Evolutionary conservation across 805 yeast genomes (phyloP).

Genomic region (Ogataea methanolica): DNA sequence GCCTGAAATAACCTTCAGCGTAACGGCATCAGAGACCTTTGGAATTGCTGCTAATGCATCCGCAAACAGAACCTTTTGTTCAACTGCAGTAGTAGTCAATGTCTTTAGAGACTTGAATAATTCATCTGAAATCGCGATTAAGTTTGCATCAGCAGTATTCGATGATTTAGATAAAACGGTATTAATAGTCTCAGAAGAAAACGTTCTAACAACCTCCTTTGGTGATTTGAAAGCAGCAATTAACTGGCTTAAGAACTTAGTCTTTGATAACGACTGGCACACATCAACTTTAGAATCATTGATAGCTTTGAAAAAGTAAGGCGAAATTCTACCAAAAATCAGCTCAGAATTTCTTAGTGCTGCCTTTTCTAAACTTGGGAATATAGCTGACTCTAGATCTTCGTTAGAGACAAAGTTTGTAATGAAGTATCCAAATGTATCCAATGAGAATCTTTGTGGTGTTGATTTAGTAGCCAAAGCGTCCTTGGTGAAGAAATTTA

Average conservation of each 20-base stretch:
- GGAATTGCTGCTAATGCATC: conserved; percentile 36
- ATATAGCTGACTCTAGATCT: conserved; percentile 10
- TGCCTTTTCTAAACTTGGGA: conserved; percentile 67
- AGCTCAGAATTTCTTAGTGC: conserved; percentile 74
- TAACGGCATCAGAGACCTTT: background rate
- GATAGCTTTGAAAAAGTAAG: conserved; percentile 39
- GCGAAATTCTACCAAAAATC: conserved; percentile 52
- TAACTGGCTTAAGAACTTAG: conserved; percentile 46
- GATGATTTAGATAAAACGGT: conserved; percentile 18
- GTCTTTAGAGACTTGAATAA: conserved; percentile 53
- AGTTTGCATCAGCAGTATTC: conserved; percentile 22
- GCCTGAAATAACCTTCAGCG: conserved; percentile 34
- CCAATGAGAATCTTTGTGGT: conserved; percentile 15
- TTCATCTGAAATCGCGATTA: conserved; percentile 43
- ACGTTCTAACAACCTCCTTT: conserved; percentile 57
- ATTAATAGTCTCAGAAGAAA: conserved; percentile 37
- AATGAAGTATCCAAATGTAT: conserved; percentile 15
- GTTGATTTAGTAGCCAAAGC: conserved; percentile 32
- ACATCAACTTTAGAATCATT: conserved; percentile 34
- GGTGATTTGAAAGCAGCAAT: conserved; percentile 61
- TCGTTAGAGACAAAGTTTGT: conserved; percentile 3
- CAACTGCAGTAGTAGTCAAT: conserved; percentile 52
- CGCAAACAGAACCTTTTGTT: conserved; percentile 55
- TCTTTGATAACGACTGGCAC: conserved; percentile 33
- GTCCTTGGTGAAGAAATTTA: conserved; percentile 31